phyloP scores from a whole-genome alignment of 139 green algal species.

The Chlamydomonas sp. region DNA sequence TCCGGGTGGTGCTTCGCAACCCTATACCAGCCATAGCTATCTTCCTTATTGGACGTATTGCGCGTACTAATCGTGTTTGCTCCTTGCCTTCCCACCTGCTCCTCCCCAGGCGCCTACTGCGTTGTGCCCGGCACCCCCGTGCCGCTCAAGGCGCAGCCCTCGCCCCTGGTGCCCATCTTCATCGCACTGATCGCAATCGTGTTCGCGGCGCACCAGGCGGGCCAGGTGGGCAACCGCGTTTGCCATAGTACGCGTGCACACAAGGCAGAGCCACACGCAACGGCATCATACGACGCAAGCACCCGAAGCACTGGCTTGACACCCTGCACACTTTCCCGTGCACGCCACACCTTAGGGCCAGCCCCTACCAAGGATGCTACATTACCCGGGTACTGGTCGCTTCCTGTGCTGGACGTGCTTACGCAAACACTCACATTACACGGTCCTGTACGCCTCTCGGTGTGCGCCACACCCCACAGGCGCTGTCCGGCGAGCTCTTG shows the following conservation, averaged over 20 bases:
- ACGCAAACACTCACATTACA: neutral
- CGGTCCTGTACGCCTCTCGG: neutral
- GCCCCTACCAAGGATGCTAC: too few relatives aligned
- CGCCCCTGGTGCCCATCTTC: conserved; percentile 50
- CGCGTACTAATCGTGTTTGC: neutral
- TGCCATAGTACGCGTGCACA: too few relatives aligned
- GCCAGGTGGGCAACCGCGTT: neutral
- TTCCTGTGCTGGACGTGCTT: neutral
- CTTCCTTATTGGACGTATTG: too few relatives aligned
- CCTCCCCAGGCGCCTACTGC: conserved; percentile 7
- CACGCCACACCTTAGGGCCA: too few relatives aligned
- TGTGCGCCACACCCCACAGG: neutral
- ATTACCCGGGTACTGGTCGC: neutral
- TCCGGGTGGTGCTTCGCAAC: too few relatives aligned
- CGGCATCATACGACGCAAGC: too few relatives aligned
- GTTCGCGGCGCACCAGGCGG: conserved; percentile 10
- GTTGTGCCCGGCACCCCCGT: conserved; percentile 12
- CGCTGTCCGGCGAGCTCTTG: neutral
- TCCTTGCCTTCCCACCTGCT: neutral
- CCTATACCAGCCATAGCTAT: too few relatives aligned
- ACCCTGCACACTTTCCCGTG: too few relatives aligned
- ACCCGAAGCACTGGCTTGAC: too few relatives aligned
- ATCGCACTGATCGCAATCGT: conserved; percentile 33
- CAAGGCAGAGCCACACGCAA: too few relatives aligned
- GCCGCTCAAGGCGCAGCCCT: conserved; percentile 51